Conservation (phyloP, 2,329 filamentous ascomycete species). For the Shiraia sp. region DNA sequence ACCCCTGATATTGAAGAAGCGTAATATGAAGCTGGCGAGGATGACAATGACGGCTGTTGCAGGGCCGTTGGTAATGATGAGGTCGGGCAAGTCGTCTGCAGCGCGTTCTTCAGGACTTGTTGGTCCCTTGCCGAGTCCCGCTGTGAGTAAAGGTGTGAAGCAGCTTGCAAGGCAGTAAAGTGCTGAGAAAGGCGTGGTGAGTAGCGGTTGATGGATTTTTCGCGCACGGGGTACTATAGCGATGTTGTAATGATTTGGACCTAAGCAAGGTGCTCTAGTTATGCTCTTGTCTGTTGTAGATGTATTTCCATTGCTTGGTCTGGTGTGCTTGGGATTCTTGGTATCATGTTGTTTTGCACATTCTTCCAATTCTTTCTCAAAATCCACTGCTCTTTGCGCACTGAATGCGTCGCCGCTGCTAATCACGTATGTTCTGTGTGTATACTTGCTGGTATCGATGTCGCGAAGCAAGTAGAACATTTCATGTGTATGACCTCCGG, state of each 20-base stretch:
- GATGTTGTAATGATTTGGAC: slow-evolving; percentile 61
- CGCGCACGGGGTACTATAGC: slow-evolving; percentile 75
- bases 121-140: slow-evolving; percentile 14
- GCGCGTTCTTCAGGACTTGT: slow-evolving; percentile 17
- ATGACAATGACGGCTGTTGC: slow-evolving; percentile 82
- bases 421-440: slow-evolving; percentile 79
- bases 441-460: slow-evolving; percentile 51
- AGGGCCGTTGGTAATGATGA: slow-evolving; percentile 86
- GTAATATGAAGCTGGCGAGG: slow-evolving; percentile 59
- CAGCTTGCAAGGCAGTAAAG: slow-evolving; percentile 68
- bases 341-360: slow-evolving; percentile 7
- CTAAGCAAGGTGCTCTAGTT: slow-evolving; percentile 12
- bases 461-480: slow-evolving; percentile 83
- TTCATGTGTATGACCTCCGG: slow-evolving; percentile 91
- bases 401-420: slow-evolving; percentile 77
- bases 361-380: slow-evolving; percentile 56
- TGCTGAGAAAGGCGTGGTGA: slow-evolving; percentile 71
- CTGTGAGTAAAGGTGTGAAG: slow-evolving; percentile 57
- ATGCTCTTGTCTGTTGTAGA: not conserved
- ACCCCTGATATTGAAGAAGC: slow-evolving; percentile 53
- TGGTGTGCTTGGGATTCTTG: slow-evolving; percentile 1
- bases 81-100: slow-evolving; percentile 62
- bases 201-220: slow-evolving; percentile 77
- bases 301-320: slow-evolving; percentile 7
- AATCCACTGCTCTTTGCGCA: slow-evolving; percentile 63